Conservation (phyloP, 2,329 filamentous ascomycete species). For the Ophiocordyceps camponoti-leonardi region DNA sequence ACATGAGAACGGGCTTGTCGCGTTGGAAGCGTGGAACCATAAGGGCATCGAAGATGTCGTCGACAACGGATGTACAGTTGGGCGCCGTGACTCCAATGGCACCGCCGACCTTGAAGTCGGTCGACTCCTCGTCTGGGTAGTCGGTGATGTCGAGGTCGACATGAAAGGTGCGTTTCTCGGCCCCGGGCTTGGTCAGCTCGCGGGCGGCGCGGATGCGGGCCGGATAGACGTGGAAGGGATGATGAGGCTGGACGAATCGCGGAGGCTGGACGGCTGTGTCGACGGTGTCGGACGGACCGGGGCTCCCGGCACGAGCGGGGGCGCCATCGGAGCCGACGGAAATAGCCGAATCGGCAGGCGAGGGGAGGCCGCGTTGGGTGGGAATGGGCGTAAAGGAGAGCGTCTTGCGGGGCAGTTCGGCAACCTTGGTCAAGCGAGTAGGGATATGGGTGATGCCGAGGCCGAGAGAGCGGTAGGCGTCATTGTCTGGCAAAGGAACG, state of each 20-base stretch:
- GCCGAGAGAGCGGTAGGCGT: constrained; percentile 64
- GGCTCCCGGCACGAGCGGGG: constrained; percentile 2
- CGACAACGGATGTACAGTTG: constrained; percentile 60
- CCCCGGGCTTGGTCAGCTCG: constrained; percentile 72
- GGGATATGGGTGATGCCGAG: constrained; percentile 63
- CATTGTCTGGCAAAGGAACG: constrained; percentile 54
- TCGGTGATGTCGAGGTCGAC: constrained; percentile 94
- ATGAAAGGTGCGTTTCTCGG: constrained; percentile 93
- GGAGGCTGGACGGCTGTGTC: constrained; percentile 58
- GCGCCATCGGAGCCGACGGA: constrained; percentile 16
- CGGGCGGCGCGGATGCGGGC: constrained; percentile 74
- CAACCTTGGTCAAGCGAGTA: constrained; percentile 52
- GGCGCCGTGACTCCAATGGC: constrained; percentile 87
- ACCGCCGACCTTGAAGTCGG: constrained; percentile 92
- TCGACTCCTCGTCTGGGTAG: constrained; percentile 68
- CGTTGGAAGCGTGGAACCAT: constrained; percentile 67
- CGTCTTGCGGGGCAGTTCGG: constrained; percentile 57
- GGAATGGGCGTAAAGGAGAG: constrained; percentile 49
- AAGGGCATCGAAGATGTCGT: constrained; percentile 69
- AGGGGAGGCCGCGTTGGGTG: constrained; percentile 13
- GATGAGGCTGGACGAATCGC: constrained; percentile 82
- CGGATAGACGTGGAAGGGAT: constrained; percentile 79
- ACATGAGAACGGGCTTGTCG: constrained; percentile 65
- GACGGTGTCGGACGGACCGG: constrained; percentile 14
- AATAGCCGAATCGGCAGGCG: constrained; percentile 31